A percentile compares a stretch with the other conserved stretches of the same genome.
Evolutionary conservation across 805 yeast genomes (phyloP).

Genomic region (Ogataea paradorogensis): DNA sequence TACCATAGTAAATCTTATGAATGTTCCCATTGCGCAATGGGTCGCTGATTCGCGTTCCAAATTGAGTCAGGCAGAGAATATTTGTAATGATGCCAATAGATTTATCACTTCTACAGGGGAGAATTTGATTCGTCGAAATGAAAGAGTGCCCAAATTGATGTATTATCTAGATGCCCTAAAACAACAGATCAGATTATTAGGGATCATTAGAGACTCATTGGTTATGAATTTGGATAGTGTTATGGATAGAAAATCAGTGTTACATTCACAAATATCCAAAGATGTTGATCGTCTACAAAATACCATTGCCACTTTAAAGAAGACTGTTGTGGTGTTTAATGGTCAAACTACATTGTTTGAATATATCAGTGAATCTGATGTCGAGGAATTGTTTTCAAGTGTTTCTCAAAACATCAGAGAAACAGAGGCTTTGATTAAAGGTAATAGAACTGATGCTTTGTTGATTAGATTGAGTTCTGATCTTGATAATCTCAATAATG

Average conservation of each 20-base stretch:
- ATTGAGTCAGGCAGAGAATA: constrained; percentile 45
- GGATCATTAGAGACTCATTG: constrained; percentile 30
- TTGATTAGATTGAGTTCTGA: constrained; percentile 27
- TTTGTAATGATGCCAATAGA: constrained; percentile 50
- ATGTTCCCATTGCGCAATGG: constrained; percentile 31
- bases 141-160: constrained; percentile 39
- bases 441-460: constrained; percentile 28
- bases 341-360: constrained; percentile 36
- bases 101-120: constrained; percentile 36
- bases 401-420: constrained; percentile 30
- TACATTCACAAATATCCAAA: constrained; percentile 21
- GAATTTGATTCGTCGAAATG: constrained; percentile 40
- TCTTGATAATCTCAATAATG: constrained; percentile 24
- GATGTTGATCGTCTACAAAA: constrained; percentile 35
- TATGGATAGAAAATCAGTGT: constrained; percentile 24
- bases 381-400: constrained; percentile 33
- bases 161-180: constrained; percentile 45
- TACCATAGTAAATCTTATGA: not conserved
- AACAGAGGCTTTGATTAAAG: constrained; percentile 29
- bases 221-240: constrained; percentile 27
- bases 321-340: constrained; percentile 31
- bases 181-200: constrained; percentile 46
- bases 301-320: constrained; percentile 34
- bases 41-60: constrained; percentile 46
- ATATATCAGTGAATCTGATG: constrained; percentile 44